Evolutionary conservation across 805 yeast genomes (phyloP).

Genomic region (Kregervanrija delftensis): DNA sequence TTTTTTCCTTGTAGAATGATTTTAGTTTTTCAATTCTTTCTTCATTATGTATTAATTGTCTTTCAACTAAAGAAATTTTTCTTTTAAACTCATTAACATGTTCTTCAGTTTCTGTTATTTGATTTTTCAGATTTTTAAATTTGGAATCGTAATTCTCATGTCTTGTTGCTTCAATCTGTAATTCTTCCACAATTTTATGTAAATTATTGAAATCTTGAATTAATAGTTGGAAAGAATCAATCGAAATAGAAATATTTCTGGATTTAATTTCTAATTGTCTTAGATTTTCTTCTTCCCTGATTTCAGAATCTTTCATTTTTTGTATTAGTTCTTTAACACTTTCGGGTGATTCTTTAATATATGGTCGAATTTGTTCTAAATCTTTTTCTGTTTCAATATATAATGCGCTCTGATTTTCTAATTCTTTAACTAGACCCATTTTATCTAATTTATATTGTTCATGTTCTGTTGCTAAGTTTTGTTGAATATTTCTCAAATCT

Average conservation of each 20-base stretch:
- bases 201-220: slow-evolving; percentile 40
- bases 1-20: slow-evolving; percentile 39
- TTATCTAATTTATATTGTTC: slow-evolving; percentile 59
- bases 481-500: slow-evolving; percentile 55
- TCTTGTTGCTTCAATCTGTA: slow-evolving; percentile 37
- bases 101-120: slow-evolving; percentile 34
- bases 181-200: slow-evolving; percentile 40
- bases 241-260: slow-evolving; percentile 44
- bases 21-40: slow-evolving; percentile 41
- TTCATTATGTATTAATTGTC: slow-evolving; percentile 41
- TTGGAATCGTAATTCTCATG: slow-evolving; percentile 29
- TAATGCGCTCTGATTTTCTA: slow-evolving; percentile 55
- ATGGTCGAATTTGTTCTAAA: slow-evolving; percentile 51
- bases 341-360: slow-evolving; percentile 54
- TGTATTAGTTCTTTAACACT: slow-evolving; percentile 45
- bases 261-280: slow-evolving; percentile 39
- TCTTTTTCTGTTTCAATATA: slow-evolving; percentile 51
- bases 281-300: slow-evolving; percentile 32
- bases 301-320: slow-evolving; percentile 42
- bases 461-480: slow-evolving; percentile 54
- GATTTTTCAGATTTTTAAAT: slow-evolving; percentile 25
- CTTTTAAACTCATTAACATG: slow-evolving; percentile 35
- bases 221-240: slow-evolving; percentile 50
- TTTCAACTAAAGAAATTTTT: slow-evolving; percentile 38
- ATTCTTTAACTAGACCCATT: slow-evolving; percentile 44